Percentiles rank a stretch among this genome's conserved stretches.
These are phyloP conservation scores for Monoraphidium neglectum DNA, from an alignment of 139 green algal genomes.

Conservation along the genomic window DNA sequence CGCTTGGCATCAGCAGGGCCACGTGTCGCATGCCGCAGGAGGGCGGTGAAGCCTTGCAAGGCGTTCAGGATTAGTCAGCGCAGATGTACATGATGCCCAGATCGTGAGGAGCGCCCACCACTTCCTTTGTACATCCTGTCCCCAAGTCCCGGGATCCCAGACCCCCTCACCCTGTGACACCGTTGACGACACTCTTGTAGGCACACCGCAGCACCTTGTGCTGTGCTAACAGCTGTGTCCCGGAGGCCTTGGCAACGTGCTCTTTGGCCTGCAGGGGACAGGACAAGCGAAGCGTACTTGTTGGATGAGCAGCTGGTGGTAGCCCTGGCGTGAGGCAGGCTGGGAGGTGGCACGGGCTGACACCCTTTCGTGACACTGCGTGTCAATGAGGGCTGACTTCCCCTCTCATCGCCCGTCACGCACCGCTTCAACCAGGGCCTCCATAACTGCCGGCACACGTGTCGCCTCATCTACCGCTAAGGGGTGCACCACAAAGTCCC, in stretches of 20 bases:
- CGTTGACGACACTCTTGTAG: slow-evolving; percentile 14
- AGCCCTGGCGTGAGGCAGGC: not conserved
- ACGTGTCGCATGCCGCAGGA: too few species aligned
- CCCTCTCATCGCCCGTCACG: not conserved
- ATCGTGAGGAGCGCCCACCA: too few species aligned
- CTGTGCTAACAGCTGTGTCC: slow-evolving; percentile 42
- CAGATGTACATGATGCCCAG: too few species aligned
- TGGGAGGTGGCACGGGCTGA: not conserved
- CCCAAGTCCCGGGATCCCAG: too few species aligned
- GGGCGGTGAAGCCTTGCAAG: too few species aligned
- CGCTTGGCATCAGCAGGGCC: too few species aligned
- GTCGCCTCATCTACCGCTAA: slow-evolving; percentile 35
- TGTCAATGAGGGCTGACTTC: not conserved
- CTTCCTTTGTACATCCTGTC: too few species aligned
- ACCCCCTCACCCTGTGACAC: not conserved
- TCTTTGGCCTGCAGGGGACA: slow-evolving; percentile 52
- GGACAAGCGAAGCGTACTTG: not conserved
- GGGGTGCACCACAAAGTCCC: slow-evolving; percentile 45
- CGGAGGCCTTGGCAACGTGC: slow-evolving; percentile 42
- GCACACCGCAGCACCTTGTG: slow-evolving; percentile 44
- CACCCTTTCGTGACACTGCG: not conserved
- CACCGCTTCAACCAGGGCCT: slow-evolving; percentile 51
- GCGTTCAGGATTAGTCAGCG: too few species aligned
- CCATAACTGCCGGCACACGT: slow-evolving; percentile 25
- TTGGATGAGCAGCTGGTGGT: not conserved